A percentile compares a stretch with the other conserved stretches of the same genome.
Evolutionary conservation across 257 asterid genomes (phyloP).

Genomic region (Gentiana macrophylla): DNA sequence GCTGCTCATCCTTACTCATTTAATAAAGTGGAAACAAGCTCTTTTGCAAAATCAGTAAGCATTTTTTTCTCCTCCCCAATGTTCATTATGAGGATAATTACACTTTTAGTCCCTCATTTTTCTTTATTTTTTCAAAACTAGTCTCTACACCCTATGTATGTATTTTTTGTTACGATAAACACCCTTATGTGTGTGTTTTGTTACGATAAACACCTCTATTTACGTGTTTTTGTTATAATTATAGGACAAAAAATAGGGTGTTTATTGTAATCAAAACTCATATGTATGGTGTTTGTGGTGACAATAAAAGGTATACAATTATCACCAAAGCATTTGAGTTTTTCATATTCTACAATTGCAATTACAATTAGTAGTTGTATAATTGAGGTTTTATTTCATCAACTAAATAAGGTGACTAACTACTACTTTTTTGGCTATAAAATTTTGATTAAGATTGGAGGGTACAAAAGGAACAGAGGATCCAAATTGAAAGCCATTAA

Average conservation of each 20-base stretch:
- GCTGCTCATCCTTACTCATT: conserved; percentile 13
- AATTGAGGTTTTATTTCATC: not conserved
- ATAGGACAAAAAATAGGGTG: too few relatives aligned
- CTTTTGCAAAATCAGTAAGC: conserved; percentile 32
- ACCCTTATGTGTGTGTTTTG: too few relatives aligned
- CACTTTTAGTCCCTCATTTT: not conserved
- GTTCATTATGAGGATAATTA: not conserved
- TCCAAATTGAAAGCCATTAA: conserved; percentile 17
- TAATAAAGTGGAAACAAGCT: conserved; percentile 11
- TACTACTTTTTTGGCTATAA: not conserved
- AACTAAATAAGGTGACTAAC: too few relatives aligned
- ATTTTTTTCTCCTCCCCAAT: not conserved
- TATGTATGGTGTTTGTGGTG: too few relatives aligned
- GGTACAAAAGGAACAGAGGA: conserved; percentile 15
- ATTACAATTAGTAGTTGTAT: too few relatives aligned
- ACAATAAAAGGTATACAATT: too few relatives aligned
- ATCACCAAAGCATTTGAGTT: too few relatives aligned
- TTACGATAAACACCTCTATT: too few relatives aligned
- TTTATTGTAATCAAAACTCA: too few relatives aligned
- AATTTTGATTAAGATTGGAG: conserved; percentile 20
- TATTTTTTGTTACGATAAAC: too few relatives aligned
- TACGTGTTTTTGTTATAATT: too few relatives aligned
- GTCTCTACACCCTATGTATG: conserved; percentile 28
- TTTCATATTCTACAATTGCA: too few relatives aligned
- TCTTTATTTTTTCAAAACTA: not conserved